Evolutionary conservation across 164 flowering plant species (phyloP), one percentile per base, ranked within the genome.

Genomic region (Warburgia ugandensis): DNA sequence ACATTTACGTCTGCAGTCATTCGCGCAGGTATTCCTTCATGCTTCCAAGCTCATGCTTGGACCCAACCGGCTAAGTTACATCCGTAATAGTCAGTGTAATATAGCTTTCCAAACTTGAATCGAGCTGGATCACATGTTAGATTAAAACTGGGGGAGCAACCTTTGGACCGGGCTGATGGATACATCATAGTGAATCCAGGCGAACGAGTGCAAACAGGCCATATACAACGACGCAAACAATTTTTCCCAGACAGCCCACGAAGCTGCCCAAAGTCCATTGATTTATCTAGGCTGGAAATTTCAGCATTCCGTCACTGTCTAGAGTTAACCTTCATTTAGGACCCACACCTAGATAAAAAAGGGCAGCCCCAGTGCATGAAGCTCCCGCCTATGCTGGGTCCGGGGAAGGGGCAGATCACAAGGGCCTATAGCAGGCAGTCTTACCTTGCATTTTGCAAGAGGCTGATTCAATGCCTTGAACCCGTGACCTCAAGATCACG

Each of bases 151-250:
- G 61, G 56, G 27, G 16, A 39, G 55, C 66, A 76, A 2, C 80
- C 80, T 4, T 33, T 12, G 10, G 61, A 36, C 77, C 75, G 66
- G 27, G 65, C 73, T 0, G 40, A 2, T 0, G 1, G 28, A 28
- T 52, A 42, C 14, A 17, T 61, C 52, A 21, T 6, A 19, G 13
- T 31, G 42, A 40, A 53, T 16, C 36, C 36, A 11, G 48, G 48
- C 6, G 37, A 48, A 36, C 56, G 41, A 14, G 56, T 19, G 19
- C 56, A 53, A 22, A 11, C 27, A 20, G 25, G 48, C 2, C 5
- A 4, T 1, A 8, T 9, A 12, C 21, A 41, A 7, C 1, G 6
- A 29, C 56, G 41, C 7, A 53, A 6, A 10, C 56, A 25, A 19
- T 53, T 53, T 7, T 16, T 16, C 10, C 56, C 56, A 27, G 38